Base-by-base conservation (phyloP, 371 early-diverging fungal species). In the Apophysomyces trapeziformis region DNA sequence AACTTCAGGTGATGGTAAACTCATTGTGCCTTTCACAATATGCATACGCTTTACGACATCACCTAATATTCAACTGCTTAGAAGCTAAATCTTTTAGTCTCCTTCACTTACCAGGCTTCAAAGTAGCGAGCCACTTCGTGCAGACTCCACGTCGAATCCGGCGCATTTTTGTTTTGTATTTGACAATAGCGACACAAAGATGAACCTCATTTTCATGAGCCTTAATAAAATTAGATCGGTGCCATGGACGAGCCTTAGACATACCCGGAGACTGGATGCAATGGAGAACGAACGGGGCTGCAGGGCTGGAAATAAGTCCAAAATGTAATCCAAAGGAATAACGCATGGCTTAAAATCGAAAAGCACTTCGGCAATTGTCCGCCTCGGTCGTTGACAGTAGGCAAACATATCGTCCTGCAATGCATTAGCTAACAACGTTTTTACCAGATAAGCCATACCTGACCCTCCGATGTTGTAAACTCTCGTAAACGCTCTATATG, bases 241-340 rank as follows among this genome's bases (percentile, higher is more conserved):
- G 6, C 13, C 21, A 21, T 44, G 14, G 5, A n/a, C 21, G 2
- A 18, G 7, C 37, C 1, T n/a, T 32, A 50, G 37, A 11, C 36
- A n/a, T 68, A 74, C 76, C 65, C 69, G 57, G n/a, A 72, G 54
- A 63, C 76, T 75, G 18, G 80, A 80, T 0, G 95, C 89, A 46
- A 98, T 96, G 3, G 95, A 95, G 66, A 93, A 98, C 12, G 87
- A 85, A 12, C 97, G 83, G 14, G 92, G 90, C 45, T 90, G 87
- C 46, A 97, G 78, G 6, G 71, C 64, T 0, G 95, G 93, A 58
- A 97, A 89, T 37, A 93, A 63, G 69, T 98, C 98, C 18, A 96
- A 68, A 5, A 93, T 75, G 74, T 96, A 95, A 39, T 89, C 83
- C 11, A 93, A 68, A 0, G 95, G 93, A 2, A 98, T 80, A 7